Percentiles rank a stretch among this genome's conserved stretches.
Conservation (phyloP, 164 flowering plant genomes). For the Piper betle region DNA sequence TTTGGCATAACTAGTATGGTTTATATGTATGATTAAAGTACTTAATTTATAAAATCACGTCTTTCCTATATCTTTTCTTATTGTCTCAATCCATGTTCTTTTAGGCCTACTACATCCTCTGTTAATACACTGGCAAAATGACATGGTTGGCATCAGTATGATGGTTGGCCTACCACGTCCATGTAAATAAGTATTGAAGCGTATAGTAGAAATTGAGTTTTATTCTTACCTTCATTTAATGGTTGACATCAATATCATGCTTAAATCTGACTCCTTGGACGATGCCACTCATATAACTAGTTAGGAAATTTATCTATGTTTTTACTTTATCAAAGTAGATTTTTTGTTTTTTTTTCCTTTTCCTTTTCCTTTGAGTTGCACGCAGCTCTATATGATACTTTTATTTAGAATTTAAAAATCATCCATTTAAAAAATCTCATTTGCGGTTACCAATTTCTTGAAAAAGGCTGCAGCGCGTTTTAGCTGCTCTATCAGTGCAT, state of each 20-base stretch:
- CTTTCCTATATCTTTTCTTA: no score
- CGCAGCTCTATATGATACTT: background rate
- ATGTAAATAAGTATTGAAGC: no score
- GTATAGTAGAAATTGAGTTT: background rate
- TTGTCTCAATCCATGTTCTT: no score
- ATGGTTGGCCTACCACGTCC: no score
- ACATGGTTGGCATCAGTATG: no score
- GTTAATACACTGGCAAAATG: no score
- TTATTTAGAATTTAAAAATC: background rate
- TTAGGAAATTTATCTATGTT: background rate
- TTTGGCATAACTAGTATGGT: no score
- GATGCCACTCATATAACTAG: background rate
- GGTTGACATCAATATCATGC: no score
- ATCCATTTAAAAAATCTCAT: background rate
- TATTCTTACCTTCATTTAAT: background rate
- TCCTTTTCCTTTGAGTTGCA: background rate
- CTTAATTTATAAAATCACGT: no score
- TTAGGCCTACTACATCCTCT: no score
- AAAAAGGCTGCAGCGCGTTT: conserved; percentile 23
- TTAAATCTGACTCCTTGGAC: background rate
- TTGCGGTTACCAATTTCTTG: background rate
- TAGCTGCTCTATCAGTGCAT: conserved; percentile 21
- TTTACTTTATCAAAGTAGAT: background rate
- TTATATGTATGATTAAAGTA: no score
- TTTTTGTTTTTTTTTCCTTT: no score